These are phyloP conservation scores for Naganishia vaughanmartiniae DNA, from an alignment of 768 basidiomycete species.

Conservation along the genomic window DNA sequence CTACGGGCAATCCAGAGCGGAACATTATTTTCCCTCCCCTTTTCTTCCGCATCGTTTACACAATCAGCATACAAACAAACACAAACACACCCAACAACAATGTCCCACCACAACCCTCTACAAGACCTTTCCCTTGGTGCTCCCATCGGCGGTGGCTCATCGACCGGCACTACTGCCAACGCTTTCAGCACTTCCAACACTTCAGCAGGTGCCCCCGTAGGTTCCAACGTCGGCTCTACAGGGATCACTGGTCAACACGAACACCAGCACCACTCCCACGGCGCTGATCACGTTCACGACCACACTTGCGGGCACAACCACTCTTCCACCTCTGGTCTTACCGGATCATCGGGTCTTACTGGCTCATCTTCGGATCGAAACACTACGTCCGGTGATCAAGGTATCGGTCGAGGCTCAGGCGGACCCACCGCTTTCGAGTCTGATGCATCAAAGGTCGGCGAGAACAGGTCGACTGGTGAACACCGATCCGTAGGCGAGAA, in stretches of 20 bases:
- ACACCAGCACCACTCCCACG: conserved; percentile 22
- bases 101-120: conserved; percentile 8
- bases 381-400: conserved; percentile 28
- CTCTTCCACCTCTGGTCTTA: conserved; percentile 8
- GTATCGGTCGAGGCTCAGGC: conserved; percentile 23
- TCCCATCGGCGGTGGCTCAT: conserved; percentile 25
- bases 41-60: too few species aligned
- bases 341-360: neutral
- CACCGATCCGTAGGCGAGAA: neutral
- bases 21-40: too few species aligned
- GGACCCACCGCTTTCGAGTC: conserved; percentile 30
- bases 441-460: conserved; percentile 13
- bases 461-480: conserved; percentile 13
- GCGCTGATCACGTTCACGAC: neutral
- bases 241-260: conserved; percentile 21
- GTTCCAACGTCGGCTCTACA: neutral
- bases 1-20: too few species aligned
- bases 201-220: conserved; percentile 18
- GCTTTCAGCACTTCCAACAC: conserved; percentile 3
- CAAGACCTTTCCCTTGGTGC: conserved; percentile 16
- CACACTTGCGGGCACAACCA: neutral
- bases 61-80: too few species aligned
- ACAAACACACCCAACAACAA: conserved; percentile 1
- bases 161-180: conserved; percentile 6
- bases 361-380: neutral